Conservation (phyloP, 345 rosid genomes). For the Salix viminalis region DNA sequence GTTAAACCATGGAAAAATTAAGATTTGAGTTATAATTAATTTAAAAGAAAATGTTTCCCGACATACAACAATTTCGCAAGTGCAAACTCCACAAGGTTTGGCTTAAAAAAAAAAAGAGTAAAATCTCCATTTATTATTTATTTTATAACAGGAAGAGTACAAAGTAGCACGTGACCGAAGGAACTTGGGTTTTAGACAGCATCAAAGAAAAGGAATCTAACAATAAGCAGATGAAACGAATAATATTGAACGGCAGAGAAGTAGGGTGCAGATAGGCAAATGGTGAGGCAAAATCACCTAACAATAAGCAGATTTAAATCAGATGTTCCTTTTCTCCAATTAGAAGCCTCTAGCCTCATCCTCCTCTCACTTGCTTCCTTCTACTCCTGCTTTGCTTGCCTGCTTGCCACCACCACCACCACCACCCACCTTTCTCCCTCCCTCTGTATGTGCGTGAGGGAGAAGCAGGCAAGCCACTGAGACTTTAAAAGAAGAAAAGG, state of each 20-base stretch:
- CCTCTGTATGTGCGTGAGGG: neutral
- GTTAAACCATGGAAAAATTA: too few species aligned
- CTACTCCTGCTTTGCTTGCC: neutral
- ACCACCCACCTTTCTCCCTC: neutral
- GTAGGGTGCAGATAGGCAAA: neutral
- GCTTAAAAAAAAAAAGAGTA: too few species aligned
- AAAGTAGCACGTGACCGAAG: neutral
- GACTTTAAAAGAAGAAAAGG: neutral
- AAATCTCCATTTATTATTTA: too few species aligned
- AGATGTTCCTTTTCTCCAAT: constrained; percentile 13
- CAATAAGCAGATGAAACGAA: neutral
- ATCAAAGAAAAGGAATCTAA: neutral
- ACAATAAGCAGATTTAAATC: neutral
- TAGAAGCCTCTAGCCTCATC: constrained; percentile 29
- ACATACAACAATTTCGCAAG: too few species aligned
- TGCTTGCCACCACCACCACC: neutral
- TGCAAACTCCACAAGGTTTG: too few species aligned
- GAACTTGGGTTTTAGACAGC: neutral
- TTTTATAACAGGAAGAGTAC: neutral
- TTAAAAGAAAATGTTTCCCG: too few species aligned
- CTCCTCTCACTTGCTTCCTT: neutral
- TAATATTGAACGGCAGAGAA: neutral
- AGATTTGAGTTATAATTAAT: too few species aligned
- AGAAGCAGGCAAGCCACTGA: neutral
- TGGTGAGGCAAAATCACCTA: neutral